Evolutionary conservation across 352 stramenopile genomes (phyloP), one percentile per base, ranked within the genome.

Genomic region (Phytophthora melonis): DNA sequence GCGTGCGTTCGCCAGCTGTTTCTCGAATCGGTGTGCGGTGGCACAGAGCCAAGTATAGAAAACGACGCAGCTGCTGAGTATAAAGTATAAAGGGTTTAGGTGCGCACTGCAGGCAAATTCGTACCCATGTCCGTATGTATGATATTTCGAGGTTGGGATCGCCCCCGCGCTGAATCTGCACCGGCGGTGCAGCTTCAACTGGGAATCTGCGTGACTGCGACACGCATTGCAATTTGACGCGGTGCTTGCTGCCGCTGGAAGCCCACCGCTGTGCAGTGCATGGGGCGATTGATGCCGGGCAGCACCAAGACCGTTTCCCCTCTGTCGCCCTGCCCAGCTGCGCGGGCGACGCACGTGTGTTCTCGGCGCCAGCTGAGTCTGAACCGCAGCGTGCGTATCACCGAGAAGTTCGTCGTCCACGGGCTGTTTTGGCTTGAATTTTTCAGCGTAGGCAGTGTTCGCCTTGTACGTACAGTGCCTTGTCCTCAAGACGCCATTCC

Each of bases 1-100:
- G 41, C 32, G 14, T 19, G 41, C 41, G 41, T 4, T 16, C 11
- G 41, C 41, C 63, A 68, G 63, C 63, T 65, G 58, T 14, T 36
- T 27, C 41, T 8, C 14, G 30, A 61, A 19, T 5, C 19, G 50
- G 53, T 0, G 27, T 25, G 23, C 23, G 23, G 23, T 32, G 27
- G 27, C 27, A 32, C 27, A 32, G 27, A 32, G 27, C 27, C 27
- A 32, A 32, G 2, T 8, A 32, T 7, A 32, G 27, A 32, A 32
- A 32, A 32, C 27, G 27, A 3, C 27, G 27, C 27, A 32, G 27
- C 27, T 32, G 27, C 7, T 5, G 3, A 32, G 27, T 5, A 32
- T 32, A 32, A 5, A 7, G 27, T 32, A 25, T 25, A 25, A 25
- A 25, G 2, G 23, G 23, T 25, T 2, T 25, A 25, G 2, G 23